Base-by-base conservation (phyloP, 2,329 filamentous ascomycete species). In the Rhinocladiella similis region DNA sequence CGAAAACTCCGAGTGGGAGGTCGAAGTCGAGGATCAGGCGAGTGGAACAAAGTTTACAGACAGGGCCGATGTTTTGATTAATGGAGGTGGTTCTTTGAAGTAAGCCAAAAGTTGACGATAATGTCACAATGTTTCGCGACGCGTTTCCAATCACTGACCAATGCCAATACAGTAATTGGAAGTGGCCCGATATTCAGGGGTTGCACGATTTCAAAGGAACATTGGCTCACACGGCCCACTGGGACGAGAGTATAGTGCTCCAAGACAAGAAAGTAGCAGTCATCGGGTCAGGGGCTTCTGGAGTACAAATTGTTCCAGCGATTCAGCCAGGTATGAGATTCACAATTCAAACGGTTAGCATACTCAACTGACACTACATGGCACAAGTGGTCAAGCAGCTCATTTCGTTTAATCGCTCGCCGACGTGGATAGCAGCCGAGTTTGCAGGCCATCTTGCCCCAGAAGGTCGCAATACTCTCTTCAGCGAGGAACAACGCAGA, bases 201-300 rank as follows among this genome's bases (percentile, higher is more conserved):
- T 59, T 75, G 3, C 56, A 71, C 14, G 60, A 10, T 18, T 88
- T 85, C 75, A 76, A 82, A 50, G 85, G 85, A 13, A 67, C 75
- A 12, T 75, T 85, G 7, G 76, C 83, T 62, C 83, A 86, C 66
- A 80, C 81, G 0, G 82, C 81, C 0, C 80, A 80, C 65, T 85
- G 83, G 83, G 18, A 14, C 35, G 70, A 77, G 2, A 73, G 79
- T 5, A 72, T 86, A 14, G 74, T 80, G 43, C 76, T 84, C 25
- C 75, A 75, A 42, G 77, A 39, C 5, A 66, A 66, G 29, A 45
- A 19, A 25, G 59, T 67, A 3, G 65, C 62, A 1, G 36, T 67
- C 6, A 65, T 67, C 45, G 60, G 65, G 5, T 54, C 56, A 35
- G 65, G 64, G 14, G 61, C 63, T 2, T 61, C 54, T 1, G 65